Evolutionary conservation across 495 filamentous ascomycete species (phyloP).

Genomic region (Glarea lozoyensis): DNA sequence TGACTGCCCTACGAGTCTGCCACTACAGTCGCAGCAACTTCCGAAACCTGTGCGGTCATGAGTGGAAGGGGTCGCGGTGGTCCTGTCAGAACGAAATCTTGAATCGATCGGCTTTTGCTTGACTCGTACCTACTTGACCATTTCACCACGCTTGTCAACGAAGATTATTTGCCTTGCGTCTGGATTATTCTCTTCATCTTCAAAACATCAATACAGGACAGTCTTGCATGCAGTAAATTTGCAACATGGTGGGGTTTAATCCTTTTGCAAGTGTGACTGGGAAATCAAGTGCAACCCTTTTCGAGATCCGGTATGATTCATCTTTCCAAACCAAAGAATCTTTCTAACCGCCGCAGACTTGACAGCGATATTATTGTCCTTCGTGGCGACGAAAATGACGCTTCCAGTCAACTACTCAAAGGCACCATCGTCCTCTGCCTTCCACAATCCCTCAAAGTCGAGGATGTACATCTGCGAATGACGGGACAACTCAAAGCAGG

Average conservation of each 20-base stretch:
- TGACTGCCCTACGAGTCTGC: too few species aligned
- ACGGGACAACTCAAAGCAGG: slow-evolving; percentile 61
- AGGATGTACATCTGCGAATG: slow-evolving; percentile 62
- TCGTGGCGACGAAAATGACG: slow-evolving; percentile 65
- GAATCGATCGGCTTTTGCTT: too few species aligned
- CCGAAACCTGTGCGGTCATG: too few species aligned
- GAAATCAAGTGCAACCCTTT: slow-evolving; percentile 34
- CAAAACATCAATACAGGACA: too few species aligned
- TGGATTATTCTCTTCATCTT: too few species aligned
- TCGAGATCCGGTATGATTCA: slow-evolving; percentile 43
- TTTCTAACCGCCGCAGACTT: slow-evolving; percentile 39
- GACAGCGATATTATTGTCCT: slow-evolving; percentile 75
- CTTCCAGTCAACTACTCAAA: slow-evolving; percentile 63
- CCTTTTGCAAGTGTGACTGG: slow-evolving; percentile 36
- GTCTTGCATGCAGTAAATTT: neutral
- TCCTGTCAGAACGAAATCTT: too few species aligned
- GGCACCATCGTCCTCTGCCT: slow-evolving; percentile 71
- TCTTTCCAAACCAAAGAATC: neutral
- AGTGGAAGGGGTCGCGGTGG: too few species aligned
- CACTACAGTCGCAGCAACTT: too few species aligned
- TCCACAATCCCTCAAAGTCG: slow-evolving; percentile 56
- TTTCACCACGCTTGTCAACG: too few species aligned
- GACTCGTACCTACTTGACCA: too few species aligned
- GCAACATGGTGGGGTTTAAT: slow-evolving; percentile 39
- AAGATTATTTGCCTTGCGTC: too few species aligned